Evolutionary conservation across 2,329 filamentous ascomycete genomes (phyloP).

Genomic region (Hypoxylon sp.): DNA sequence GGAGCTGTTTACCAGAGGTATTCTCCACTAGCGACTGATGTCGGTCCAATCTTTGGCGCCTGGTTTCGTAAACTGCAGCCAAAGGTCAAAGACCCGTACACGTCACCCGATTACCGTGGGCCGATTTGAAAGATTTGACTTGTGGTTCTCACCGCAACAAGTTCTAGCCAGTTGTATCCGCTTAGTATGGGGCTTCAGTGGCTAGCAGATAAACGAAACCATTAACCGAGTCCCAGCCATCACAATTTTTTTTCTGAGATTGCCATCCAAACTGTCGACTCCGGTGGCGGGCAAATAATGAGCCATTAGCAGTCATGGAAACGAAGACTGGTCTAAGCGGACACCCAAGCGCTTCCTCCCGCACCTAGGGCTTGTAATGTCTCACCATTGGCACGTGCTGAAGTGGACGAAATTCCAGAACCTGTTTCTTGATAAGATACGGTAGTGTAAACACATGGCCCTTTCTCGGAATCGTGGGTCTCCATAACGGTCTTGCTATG

Average conservation of each 20-base stretch:
- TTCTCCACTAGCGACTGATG: slow-evolving; percentile 12
- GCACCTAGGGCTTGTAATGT: slow-evolving; percentile 26
- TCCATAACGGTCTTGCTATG: slow-evolving; percentile 14
- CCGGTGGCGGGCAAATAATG: slow-evolving; percentile 13
- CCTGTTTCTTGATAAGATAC: slow-evolving; percentile 18
- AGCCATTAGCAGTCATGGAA: slow-evolving; percentile 12
- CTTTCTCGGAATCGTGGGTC: slow-evolving; percentile 31
- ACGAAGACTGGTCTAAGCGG: slow-evolving; percentile 12
- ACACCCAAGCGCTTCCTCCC: slow-evolving; percentile 35
- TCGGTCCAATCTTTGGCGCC: slow-evolving; percentile 20
- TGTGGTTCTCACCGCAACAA: slow-evolving; percentile 46
- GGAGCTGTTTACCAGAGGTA: slow-evolving; percentile 4
- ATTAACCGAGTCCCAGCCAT: slow-evolving; percentile 21
- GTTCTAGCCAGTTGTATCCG: slow-evolving; percentile 33
- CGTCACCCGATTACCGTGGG: slow-evolving; percentile 36
- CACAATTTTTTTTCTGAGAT: slow-evolving; percentile 23
- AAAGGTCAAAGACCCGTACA: slow-evolving; percentile 29
- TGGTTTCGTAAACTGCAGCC: slow-evolving; percentile 33
- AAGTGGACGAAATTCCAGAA: slow-evolving; percentile 17
- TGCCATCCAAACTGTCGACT: slow-evolving; percentile 7
- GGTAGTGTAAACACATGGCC: slow-evolving; percentile 9
- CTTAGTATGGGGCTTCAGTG: slow-evolving; percentile 23
- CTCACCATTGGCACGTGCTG: slow-evolving; percentile 29
- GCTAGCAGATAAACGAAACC: slow-evolving; percentile 14
- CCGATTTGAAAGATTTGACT: slow-evolving; percentile 22